phyloP scores from a whole-genome alignment of 2,329 filamentous ascomycete species.

The Septoria petroselini region DNA sequence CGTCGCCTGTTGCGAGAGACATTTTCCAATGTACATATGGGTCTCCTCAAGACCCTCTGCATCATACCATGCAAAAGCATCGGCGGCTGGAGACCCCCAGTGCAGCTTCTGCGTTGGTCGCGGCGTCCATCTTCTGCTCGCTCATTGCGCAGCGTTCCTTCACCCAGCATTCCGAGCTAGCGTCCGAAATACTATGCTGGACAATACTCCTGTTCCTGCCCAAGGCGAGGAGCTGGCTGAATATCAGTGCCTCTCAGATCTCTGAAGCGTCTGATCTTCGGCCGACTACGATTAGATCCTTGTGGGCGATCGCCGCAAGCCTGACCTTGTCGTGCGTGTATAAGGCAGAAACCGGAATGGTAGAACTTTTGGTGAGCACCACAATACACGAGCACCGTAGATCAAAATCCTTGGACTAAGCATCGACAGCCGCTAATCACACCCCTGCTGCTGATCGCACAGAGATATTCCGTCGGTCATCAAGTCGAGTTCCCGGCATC shows the following conservation, averaged over 20 bases:
- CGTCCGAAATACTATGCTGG: no score
- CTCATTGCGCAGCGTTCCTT: neutral
- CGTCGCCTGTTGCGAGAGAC: no score
- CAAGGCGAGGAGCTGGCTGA: no score
- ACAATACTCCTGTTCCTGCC: no score
- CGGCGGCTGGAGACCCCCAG: neutral
- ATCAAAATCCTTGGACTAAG: neutral
- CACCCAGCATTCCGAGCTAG: no score
- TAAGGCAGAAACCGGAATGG: neutral
- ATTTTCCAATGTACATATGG: no score
- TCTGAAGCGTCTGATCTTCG: no score
- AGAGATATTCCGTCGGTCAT: neutral
- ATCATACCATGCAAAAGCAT: neutral
- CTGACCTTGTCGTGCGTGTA: slow-evolving; percentile 1
- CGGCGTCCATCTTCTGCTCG: neutral
- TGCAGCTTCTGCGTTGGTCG: neutral
- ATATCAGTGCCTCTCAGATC: no score
- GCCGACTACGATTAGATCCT: neutral
- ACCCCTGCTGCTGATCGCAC: neutral
- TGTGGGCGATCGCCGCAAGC: neutral
- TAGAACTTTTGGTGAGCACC: slow-evolving; percentile 6
- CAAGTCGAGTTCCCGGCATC: no score
- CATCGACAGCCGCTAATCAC: slow-evolving; percentile 1
- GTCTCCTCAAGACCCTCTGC: neutral
- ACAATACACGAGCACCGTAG: no score